phyloP scores from a whole-genome alignment of 2,329 filamentous ascomycete species.

The Diaporthe capsici region DNA sequence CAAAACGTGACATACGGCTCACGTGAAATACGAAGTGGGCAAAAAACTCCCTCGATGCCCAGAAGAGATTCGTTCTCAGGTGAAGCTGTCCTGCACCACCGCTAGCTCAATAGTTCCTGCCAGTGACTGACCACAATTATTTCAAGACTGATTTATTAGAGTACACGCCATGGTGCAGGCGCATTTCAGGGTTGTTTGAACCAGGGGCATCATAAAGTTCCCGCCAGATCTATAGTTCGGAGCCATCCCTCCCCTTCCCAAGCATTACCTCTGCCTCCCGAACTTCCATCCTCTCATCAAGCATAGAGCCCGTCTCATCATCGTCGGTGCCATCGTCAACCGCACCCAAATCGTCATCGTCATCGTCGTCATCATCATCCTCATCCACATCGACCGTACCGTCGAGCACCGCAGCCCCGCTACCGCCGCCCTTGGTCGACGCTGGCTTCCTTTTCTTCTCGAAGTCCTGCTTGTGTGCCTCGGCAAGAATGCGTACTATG shows the following conservation, averaged over 20 bases:
- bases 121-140: not conserved
- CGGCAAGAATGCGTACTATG: constrained; percentile 77
- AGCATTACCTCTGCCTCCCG: constrained; percentile 47
- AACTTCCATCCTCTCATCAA: constrained; percentile 48
- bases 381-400: constrained; percentile 41
- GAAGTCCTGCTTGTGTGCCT: constrained; percentile 92
- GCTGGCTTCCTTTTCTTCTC: constrained; percentile 76
- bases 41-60: not conserved
- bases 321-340: constrained; percentile 52
- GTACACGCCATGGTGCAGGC: not conserved
- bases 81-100: too few relatives aligned
- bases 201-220: not conserved
- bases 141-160: not conserved
- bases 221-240: not conserved
- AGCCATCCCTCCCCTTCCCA: constrained; percentile 37
- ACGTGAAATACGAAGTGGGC: not conserved
- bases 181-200: not conserved
- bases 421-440: constrained; percentile 11
- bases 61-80: not conserved
- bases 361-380: constrained; percentile 39
- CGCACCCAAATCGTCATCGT: constrained; percentile 42
- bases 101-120: not conserved
- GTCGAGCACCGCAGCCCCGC: constrained; percentile 25
- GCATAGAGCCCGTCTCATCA: constrained; percentile 49
- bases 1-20: too few relatives aligned